These are phyloP conservation scores for Penicillium sp. DNA, from an alignment of 2,329 filamentous ascomycete genomes.

Conservation along the genomic window DNA sequence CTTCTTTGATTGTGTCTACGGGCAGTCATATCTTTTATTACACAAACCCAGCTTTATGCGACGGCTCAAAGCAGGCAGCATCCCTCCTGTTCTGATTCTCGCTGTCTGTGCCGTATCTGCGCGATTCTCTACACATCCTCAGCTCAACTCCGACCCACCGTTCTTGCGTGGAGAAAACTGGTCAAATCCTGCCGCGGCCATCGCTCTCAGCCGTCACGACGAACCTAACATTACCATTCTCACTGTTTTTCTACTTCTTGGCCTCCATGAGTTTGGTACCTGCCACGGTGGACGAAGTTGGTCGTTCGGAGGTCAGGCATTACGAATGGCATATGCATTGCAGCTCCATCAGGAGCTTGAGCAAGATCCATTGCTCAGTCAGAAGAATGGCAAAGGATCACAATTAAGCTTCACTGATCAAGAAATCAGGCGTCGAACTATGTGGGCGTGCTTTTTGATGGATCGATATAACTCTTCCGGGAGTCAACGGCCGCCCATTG, in stretches of 20 bases:
- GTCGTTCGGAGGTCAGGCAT: slow-evolving; percentile 91
- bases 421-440: slow-evolving; percentile 85
- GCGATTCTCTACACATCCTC: slow-evolving; percentile 85
- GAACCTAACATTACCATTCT: slow-evolving; percentile 94
- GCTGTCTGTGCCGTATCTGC: slow-evolving; percentile 94
- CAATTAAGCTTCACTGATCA: slow-evolving; percentile 85
- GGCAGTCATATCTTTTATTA: slow-evolving; percentile 87
- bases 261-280: slow-evolving; percentile 92
- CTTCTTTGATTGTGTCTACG: slow-evolving; percentile 94
- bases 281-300: slow-evolving; percentile 94
- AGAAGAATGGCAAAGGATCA: slow-evolving; percentile 53
- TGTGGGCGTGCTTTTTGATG: slow-evolving; percentile 99
- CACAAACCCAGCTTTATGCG: slow-evolving; percentile 98
- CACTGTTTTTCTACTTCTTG: slow-evolving; percentile 82
- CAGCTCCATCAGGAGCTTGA: slow-evolving; percentile 91
- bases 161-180: slow-evolving; percentile 89
- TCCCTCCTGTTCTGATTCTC: slow-evolving; percentile 88
- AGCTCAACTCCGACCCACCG: slow-evolving; percentile 68
- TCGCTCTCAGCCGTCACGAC: slow-evolving; percentile 82
- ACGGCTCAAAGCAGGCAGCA: slow-evolving; percentile 65
- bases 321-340: slow-evolving; percentile 93
- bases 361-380: slow-evolving; percentile 65
- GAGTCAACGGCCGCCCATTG: slow-evolving; percentile 85
- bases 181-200: slow-evolving; percentile 81
- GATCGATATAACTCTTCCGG: slow-evolving; percentile 96